These are phyloP conservation scores for Colletotrichum orbiculare DNA, from an alignment of 2,329 filamentous ascomycete genomes.

Conservation along the genomic window DNA sequence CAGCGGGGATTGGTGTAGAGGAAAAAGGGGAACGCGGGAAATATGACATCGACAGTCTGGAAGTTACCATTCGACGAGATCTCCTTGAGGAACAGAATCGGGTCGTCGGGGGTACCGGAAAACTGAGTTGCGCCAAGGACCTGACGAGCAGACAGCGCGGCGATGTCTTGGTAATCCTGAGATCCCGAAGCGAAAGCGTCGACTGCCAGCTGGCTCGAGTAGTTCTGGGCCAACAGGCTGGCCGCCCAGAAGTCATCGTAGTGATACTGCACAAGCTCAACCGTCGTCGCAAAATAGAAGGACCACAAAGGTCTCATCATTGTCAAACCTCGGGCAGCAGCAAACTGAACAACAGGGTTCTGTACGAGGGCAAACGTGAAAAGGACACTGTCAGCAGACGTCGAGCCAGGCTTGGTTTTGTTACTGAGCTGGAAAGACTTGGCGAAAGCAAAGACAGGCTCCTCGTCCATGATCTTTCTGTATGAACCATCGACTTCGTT, in stretches of 20 bases:
- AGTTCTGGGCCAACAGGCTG: conserved; percentile 73
- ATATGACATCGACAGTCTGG: conserved; percentile 89
- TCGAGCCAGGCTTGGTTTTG: conserved; percentile 28
- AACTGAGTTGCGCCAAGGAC: conserved; percentile 84
- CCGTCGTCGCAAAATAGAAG: conserved; percentile 74
- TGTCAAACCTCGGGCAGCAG: conserved; percentile 79
- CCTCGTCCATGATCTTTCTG: conserved; percentile 78
- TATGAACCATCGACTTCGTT: conserved; percentile 76
- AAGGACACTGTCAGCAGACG: conserved; percentile 64
- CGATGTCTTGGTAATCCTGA: conserved; percentile 80
- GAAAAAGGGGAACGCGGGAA: conserved; percentile 88
- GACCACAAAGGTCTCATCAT: conserved; percentile 84
- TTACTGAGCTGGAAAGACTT: conserved; percentile 68
- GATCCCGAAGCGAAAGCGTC: conserved; percentile 82
- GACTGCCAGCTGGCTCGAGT: conserved; percentile 75
- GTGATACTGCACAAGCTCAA: conserved; percentile 78
- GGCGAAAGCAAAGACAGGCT: conserved; percentile 85
- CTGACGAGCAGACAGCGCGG: conserved; percentile 81
- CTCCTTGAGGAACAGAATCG: conserved; percentile 84
- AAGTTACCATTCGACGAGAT: conserved; percentile 88
- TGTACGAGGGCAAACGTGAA: conserved; percentile 85
- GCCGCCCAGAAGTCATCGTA: conserved; percentile 79
- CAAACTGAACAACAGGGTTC: conserved; percentile 82
- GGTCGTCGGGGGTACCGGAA: conserved; percentile 76
- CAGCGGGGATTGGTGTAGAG: conserved; percentile 85